Percentiles rank a stretch among this genome's conserved stretches.
Evolutionary conservation across 2,329 filamentous ascomycete species (phyloP).

Genomic region (Verticillium alfalfae): DNA sequence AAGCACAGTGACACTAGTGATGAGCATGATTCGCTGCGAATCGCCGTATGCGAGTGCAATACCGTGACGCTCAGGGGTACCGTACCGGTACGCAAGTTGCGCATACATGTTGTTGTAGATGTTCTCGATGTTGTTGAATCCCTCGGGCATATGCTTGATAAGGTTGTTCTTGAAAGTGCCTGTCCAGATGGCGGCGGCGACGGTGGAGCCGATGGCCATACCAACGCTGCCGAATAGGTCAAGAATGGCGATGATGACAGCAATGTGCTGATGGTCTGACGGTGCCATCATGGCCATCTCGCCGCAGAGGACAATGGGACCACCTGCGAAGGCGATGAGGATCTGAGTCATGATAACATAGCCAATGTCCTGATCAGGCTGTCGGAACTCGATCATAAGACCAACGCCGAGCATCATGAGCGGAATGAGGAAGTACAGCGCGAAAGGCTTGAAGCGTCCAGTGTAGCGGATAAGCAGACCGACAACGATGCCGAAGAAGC

Average conservation of each 20-base stretch:
- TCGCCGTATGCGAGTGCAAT: conserved; percentile 57
- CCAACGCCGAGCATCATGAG: conserved; percentile 50
- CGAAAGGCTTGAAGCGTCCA: conserved; percentile 27
- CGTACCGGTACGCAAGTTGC: conserved; percentile 48
- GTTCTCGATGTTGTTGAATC: conserved; percentile 28
- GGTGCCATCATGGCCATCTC: conserved; percentile 58
- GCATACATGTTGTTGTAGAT: conserved; percentile 44
- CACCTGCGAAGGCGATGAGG: conserved; percentile 55
- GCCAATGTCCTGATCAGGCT: conserved; percentile 41
- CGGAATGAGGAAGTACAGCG: conserved; percentile 43
- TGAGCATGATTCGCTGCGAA: conserved; percentile 45
- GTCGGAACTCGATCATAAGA: conserved; percentile 56
- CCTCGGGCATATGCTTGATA: not conserved
- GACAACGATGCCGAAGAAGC: conserved; percentile 23
- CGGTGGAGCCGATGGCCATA: conserved; percentile 51
- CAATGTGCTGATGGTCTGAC: conserved; percentile 55
- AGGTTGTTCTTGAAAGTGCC: conserved; percentile 40
- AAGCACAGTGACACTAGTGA: conserved; percentile 39
- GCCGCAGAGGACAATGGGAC: conserved; percentile 52
- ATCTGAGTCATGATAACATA: conserved; percentile 58
- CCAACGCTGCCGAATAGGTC: conserved; percentile 57
- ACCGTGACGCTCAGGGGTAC: conserved; percentile 42
- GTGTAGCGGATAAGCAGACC: conserved; percentile 21
- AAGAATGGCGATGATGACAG: conserved; percentile 55
- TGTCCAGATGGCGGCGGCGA: conserved; percentile 62